Evolutionary conservation across 257 asterid genomes (phyloP), one percentile per base, ranked within the genome.

Genomic region (Penstemon eatonii): DNA sequence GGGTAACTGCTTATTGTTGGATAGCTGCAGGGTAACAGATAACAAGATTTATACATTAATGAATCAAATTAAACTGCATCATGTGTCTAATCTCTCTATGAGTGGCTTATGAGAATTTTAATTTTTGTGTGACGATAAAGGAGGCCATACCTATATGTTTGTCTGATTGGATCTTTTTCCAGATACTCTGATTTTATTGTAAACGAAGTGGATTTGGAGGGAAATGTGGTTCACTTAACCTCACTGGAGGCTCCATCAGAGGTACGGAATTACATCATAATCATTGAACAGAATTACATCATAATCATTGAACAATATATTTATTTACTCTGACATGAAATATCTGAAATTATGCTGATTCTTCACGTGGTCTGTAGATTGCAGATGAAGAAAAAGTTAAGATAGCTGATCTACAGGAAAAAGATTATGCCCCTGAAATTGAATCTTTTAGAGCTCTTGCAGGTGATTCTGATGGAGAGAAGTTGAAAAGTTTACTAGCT

Each of bases 131-230:
- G 60, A 37, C 53, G 6, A 50, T 19, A 51, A 56, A 51, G 18
- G 38, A 46, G 71, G 66, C 19, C 36, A n/a, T 46, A 55, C 13
- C 69, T 59, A 73, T 43, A 7, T 67, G 56, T 25, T 55, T 68
- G 43, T 53, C 63, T 66, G 44, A 63, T 72, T 56, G 51, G 11
- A 64, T 52, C 18, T 19, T 67, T 63, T 68, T 70, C 63, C 81
- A 93, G 99, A 82, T 93, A 90, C 76, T 90, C 97, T 0, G 97
- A 93, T 85, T 93, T 93, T 67, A 90, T 93, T 63, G 99, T 93
- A 52, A 93, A 93, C 66, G 99, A 93, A 84, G 97, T 93, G 60
- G 96, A 73, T 77, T 74, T 88, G 82, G 96, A 83, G 73, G 99
- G 95, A 51, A 83, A 80, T 63, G 85, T 89, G 73, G 96, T 87